phyloP scores from a whole-genome alignment of 2,329 filamentous ascomycete genomes.

The Hirsutella minnesotensis region DNA sequence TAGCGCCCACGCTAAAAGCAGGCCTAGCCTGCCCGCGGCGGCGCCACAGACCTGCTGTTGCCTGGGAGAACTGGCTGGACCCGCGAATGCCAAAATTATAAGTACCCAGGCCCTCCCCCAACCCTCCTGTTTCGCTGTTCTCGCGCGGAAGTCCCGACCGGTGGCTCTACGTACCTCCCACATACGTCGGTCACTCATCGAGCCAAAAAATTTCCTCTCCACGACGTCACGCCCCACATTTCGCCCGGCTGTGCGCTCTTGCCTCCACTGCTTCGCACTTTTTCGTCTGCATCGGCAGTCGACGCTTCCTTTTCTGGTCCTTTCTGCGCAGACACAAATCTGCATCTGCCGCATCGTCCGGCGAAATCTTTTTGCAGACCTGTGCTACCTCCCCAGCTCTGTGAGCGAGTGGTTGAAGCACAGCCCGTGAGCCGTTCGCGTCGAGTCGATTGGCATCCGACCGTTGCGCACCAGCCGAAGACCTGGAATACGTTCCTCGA shows the following conservation, averaged over 20 bases:
- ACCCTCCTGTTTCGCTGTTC: slow-evolving; percentile 33
- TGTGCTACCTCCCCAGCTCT: slow-evolving; percentile 2
- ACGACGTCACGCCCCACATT: slow-evolving; percentile 22
- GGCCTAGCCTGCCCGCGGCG: slow-evolving; percentile 25
- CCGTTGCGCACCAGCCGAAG: slow-evolving; percentile 16
- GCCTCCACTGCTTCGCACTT: slow-evolving; percentile 6
- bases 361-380: slow-evolving; percentile 6
- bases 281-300: slow-evolving; percentile 9
- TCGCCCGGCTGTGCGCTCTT: slow-evolving; percentile 10
- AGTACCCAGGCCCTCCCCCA: slow-evolving; percentile 41
- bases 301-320: slow-evolving; percentile 6
- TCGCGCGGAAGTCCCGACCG: slow-evolving; percentile 45
- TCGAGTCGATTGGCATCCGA: slow-evolving; percentile 11
- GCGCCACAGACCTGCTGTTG: slow-evolving; percentile 33
- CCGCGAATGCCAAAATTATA: slow-evolving; percentile 39
- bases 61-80: slow-evolving; percentile 28
- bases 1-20: slow-evolving; percentile 25
- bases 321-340: slow-evolving; percentile 1
- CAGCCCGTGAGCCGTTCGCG: neutral
- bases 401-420: slow-evolving; percentile 2
- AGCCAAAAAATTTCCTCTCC: slow-evolving; percentile 18
- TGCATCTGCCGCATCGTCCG: slow-evolving; percentile 7
- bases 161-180: slow-evolving; percentile 39
- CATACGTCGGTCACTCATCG: slow-evolving; percentile 29
- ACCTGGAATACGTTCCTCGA: slow-evolving; percentile 32